Base-by-base conservation (phyloP, 2,329 filamentous ascomycete species). In the Orbilia brochopaga region DNA sequence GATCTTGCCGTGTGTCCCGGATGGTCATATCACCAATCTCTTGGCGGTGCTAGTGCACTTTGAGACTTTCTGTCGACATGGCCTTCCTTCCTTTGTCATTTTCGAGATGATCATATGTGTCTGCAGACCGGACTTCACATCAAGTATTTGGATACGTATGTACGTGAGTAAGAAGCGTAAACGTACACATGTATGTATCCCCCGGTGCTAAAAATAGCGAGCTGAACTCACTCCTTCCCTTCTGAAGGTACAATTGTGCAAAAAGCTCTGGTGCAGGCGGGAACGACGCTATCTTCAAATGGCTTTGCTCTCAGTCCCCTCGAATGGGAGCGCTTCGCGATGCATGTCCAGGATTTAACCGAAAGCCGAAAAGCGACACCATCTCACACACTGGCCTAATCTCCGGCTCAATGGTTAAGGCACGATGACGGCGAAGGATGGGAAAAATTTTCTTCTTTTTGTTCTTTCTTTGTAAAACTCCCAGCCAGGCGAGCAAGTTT, bases 281-380 rank as follows among this genome's bases (percentile, higher is more conserved):
- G 27, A 21, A 27, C 40, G 24, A 44, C 44, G 5, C 42, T 48
- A 40, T 50, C 24, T 30, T 42, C n/a, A 54, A 50, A 30, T 17
- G 42, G 57, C 35, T 42, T 63, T 54, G 46, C 53, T 52, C 15
- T 42, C 52, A n/a, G n/a, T n/a, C 35, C 37, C 44, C 44, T 62
- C 58, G 58, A 63, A 63, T 35, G 24, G 54, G 54, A 59, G 66
- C 58, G 54, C 59, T 70, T 70, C 58, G 54, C 53, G 30, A 55
- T 70, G 66, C 58, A 70, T 61, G 55, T 59, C 42, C 51, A 61
- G 66, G 58, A 59, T 59, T 64, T 70, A 64, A 60, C 66, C 59
- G 66, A 70, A 55, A 30, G 27, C 57, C 58, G 35, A 44, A 52
- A 62, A 46, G 44, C 44, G 44, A 48, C 19, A 23, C 44, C 44